These are phyloP conservation scores for Curvularia sp. DNA, from an alignment of 2,329 filamentous ascomycete genomes.

Conservation along the genomic window DNA sequence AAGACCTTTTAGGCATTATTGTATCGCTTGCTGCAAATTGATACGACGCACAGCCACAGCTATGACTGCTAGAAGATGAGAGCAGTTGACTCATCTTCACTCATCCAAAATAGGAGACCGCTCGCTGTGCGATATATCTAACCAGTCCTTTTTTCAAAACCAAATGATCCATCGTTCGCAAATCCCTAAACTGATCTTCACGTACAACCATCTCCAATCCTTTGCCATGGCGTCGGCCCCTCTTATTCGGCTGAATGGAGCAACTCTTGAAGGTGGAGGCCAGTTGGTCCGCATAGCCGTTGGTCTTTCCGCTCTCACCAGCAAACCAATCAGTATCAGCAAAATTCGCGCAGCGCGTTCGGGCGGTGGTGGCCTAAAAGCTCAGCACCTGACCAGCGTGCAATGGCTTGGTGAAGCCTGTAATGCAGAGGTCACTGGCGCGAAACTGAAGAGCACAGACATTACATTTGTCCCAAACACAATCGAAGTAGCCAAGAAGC, in stretches of 20 bases:
- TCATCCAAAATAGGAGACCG: not conserved
- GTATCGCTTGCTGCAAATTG: too few species aligned
- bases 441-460: slow-evolving; percentile 52
- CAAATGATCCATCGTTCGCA: not conserved
- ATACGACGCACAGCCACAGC: not conserved
- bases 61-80: not conserved
- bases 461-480: slow-evolving; percentile 48
- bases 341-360: slow-evolving; percentile 62
- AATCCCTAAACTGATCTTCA: too few species aligned
- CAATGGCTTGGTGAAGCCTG: slow-evolving; percentile 60
- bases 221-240: slow-evolving; percentile 14
- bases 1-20: not conserved
- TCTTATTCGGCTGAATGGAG: slow-evolving; percentile 57
- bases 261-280: slow-evolving; percentile 67
- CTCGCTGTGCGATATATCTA: not conserved
- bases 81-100: slow-evolving; percentile 13
- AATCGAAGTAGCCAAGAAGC: not conserved
- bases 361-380: slow-evolving; percentile 62
- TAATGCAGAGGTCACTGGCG: slow-evolving; percentile 53
- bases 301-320: slow-evolving; percentile 61
- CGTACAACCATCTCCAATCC: not conserved
- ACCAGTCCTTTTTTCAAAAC: too few species aligned
- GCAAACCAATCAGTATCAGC: slow-evolving; percentile 58
- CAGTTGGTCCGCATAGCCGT: slow-evolving; percentile 66
- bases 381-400: slow-evolving; percentile 64